Conservation (phyloP, 129 eudicot genomes). For the Escallonia herrerae region DNA sequence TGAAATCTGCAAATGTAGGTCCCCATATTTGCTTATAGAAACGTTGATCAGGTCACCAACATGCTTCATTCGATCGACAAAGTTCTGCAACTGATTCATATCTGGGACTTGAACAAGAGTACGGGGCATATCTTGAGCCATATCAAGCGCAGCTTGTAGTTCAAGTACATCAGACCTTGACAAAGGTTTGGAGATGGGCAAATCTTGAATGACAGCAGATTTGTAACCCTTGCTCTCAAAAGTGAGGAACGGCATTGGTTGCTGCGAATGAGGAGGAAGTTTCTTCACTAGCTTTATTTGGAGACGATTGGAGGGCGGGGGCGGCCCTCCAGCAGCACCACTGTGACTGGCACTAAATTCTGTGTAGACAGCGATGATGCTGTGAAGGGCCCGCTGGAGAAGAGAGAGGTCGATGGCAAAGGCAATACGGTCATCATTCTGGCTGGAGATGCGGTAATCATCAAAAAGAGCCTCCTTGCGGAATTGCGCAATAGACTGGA, state of each 20-base stretch:
- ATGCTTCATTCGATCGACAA: constrained; percentile 89
- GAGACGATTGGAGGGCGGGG: constrained; percentile 38
- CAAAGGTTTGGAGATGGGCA: constrained; percentile 85
- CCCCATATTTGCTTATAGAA: constrained; percentile 63
- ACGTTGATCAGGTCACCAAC: constrained; percentile 75
- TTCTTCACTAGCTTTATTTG: constrained; percentile 86
- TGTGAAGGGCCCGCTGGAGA: constrained; percentile 87
- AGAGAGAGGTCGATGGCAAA: constrained; percentile 87
- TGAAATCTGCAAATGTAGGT: constrained; percentile 68
- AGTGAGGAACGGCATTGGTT: constrained; percentile 69
- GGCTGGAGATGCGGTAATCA: constrained; percentile 87
- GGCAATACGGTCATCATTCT: constrained; percentile 74
- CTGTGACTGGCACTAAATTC: constrained; percentile 38
- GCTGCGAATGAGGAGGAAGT: constrained; percentile 63
- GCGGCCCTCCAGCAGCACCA: constrained; percentile 10
- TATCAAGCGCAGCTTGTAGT: constrained; percentile 69
- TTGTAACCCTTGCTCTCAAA: constrained; percentile 78
- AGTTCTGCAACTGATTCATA: constrained; percentile 48
- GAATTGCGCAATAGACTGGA: constrained; percentile 84
- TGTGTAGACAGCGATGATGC: constrained; percentile 50
- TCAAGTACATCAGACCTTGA: constrained; percentile 70
- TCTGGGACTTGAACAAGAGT: constrained; percentile 75
- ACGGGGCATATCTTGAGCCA: constrained; percentile 67
- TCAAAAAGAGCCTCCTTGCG: constrained; percentile 65
- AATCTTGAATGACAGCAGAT: constrained; percentile 89